phyloP scores from a whole-genome alignment of 257 asterid genomes.

The Nicotiana otophora region DNA sequence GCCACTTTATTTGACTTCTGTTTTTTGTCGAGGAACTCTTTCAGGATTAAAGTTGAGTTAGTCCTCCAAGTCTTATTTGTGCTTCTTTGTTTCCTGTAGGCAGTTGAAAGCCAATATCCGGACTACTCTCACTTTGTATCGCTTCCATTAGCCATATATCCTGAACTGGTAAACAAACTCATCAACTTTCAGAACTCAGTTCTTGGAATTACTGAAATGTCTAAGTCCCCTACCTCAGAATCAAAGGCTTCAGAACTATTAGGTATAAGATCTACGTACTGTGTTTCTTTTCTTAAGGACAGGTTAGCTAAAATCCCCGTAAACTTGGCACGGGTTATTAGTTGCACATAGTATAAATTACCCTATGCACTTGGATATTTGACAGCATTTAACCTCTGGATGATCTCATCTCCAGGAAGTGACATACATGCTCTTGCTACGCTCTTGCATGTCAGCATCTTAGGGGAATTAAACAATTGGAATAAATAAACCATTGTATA shows the following conservation, averaged over 20 bases:
- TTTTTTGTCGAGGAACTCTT: background rate
- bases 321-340: too few species aligned
- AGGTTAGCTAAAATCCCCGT: too few species aligned
- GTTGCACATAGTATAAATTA: too few species aligned
- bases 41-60: background rate
- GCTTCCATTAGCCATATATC: constrained; percentile 81
- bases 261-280: constrained; percentile 25
- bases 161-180: constrained; percentile 69
- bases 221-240: constrained; percentile 29
- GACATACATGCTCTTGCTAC: too few species aligned
- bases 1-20: background rate
- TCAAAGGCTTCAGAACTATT: constrained; percentile 25
- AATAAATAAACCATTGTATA: too few species aligned
- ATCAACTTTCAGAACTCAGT: constrained; percentile 56
- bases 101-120: constrained; percentile 47
- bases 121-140: constrained; percentile 93
- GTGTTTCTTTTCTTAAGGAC: too few species aligned
- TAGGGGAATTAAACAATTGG: too few species aligned
- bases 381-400: too few species aligned
- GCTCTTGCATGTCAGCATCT: too few species aligned
- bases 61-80: background rate
- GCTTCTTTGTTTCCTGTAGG: constrained; percentile 43
- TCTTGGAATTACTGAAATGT: constrained; percentile 40
- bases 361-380: too few species aligned
- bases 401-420: too few species aligned